These are phyloP conservation scores for Nevesoporus exiguus DNA, from an alignment of 768 basidiomycete genomes.

Conservation along the genomic window DNA sequence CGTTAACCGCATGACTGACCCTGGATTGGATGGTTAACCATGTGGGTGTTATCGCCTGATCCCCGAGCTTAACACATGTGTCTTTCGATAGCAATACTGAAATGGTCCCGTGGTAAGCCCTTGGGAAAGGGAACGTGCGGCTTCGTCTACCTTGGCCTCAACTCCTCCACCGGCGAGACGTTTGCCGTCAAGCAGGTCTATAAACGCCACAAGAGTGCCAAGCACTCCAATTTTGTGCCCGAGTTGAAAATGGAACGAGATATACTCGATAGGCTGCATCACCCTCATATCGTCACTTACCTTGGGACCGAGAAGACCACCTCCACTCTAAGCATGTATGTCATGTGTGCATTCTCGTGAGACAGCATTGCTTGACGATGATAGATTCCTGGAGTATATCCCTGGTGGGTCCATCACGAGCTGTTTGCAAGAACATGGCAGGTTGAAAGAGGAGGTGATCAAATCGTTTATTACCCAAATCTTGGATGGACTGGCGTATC, in stretches of 20 bases:
- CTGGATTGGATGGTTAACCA: constrained; percentile 38
- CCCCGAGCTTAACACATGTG: not conserved
- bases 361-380: not conserved
- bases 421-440: constrained; percentile 80
- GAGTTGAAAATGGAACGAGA: constrained; percentile 90
- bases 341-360: constrained; percentile 15
- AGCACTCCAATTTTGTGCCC: constrained; percentile 79
- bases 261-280: constrained; percentile 88
- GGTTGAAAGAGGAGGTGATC: constrained; percentile 83
- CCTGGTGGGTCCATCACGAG: constrained; percentile 82
- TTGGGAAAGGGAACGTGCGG: constrained; percentile 55
- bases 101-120: too few species aligned
- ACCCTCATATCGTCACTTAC: constrained; percentile 93
- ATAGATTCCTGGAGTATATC: constrained; percentile 93
- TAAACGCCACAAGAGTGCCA: constrained; percentile 78
- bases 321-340: constrained; percentile 82
- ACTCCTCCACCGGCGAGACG: constrained; percentile 93
- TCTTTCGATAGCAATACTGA: not conserved
- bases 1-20: too few species aligned
- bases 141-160: constrained; percentile 87
- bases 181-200: constrained; percentile 98
- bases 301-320: constrained; percentile 87
- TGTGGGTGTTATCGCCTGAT: constrained; percentile 43
- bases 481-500: constrained; percentile 80
- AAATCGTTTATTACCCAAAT: constrained; percentile 90